A percentile compares a stretch with the other conserved stretches of the same genome.
Conservation (phyloP, 768 basidiomycete species). For the Mycena albidolilacea region DNA sequence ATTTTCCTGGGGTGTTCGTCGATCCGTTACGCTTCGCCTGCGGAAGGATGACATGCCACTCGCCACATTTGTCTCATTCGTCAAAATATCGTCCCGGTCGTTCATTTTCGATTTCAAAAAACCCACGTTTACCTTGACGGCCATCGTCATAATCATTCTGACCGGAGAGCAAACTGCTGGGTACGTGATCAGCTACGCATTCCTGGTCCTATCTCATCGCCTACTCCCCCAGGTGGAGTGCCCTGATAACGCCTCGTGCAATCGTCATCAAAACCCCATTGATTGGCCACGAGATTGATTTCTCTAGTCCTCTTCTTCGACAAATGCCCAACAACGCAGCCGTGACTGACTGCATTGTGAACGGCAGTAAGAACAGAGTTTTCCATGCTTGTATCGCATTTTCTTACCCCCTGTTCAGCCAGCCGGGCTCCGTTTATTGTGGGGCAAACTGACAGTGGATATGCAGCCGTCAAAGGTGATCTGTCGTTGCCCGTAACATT, state of each 20-base stretch:
- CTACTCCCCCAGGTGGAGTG: background rate
- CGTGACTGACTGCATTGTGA: background rate
- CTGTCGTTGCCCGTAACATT: background rate
- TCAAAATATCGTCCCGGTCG: slow-evolving; percentile 1
- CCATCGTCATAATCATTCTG: slow-evolving; percentile 8
- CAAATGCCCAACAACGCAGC: background rate
- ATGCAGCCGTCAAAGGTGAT: background rate
- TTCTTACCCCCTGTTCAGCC: background rate
- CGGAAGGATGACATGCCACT: slow-evolving; percentile 2
- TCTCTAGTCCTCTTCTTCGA: background rate
- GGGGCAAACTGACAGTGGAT: slow-evolving; percentile 15
- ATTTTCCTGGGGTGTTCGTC: background rate
- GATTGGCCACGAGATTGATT: slow-evolving; percentile 2
- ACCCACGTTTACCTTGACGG: background rate
- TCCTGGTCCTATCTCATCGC: background rate
- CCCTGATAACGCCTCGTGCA: background rate
- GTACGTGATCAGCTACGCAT: background rate
- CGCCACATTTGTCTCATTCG: background rate
- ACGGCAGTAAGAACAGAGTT: background rate
- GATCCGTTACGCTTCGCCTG: background rate
- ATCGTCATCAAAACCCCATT: background rate
- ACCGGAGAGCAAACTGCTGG: background rate
- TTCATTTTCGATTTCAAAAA: background rate
- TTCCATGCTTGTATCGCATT: background rate
- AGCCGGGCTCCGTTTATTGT: background rate